phyloP scores from a whole-genome alignment of 2,329 filamentous ascomycete genomes.

The Fusarium secorum region DNA sequence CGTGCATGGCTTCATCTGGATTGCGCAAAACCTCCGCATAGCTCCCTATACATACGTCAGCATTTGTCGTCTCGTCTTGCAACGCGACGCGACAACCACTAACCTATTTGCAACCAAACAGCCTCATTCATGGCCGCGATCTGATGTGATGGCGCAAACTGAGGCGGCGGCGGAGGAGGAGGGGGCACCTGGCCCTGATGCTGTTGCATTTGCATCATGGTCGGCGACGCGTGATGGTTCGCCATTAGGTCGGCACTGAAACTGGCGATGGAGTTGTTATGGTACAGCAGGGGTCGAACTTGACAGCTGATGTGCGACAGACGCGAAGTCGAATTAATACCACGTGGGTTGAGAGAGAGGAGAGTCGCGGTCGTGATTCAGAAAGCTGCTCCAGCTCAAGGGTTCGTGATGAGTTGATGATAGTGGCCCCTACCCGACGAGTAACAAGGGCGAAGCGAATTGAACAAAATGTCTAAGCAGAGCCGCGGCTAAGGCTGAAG shows the following conservation, averaged over 20 bases:
- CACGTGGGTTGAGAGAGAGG: background rate
- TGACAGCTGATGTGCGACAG: slow-evolving; percentile 24
- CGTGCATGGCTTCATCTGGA: slow-evolving; percentile 85
- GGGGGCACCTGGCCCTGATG: slow-evolving; percentile 68
- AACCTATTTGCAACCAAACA: slow-evolving; percentile 94
- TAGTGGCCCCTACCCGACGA: background rate
- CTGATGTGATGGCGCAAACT: slow-evolving; percentile 72
- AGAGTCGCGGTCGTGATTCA: slow-evolving; percentile 28
- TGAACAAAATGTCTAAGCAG: slow-evolving; percentile 16
- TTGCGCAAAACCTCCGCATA: slow-evolving; percentile 89
- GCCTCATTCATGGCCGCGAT: slow-evolving; percentile 82
- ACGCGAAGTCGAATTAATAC: slow-evolving; percentile 17
- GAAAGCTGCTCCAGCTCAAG: background rate
- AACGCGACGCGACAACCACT: slow-evolving; percentile 49
- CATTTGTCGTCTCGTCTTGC: slow-evolving; percentile 26
- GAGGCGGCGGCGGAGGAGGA: slow-evolving; percentile 57
- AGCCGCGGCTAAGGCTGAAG: slow-evolving; percentile 14
- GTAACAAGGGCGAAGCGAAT: slow-evolving; percentile 16
- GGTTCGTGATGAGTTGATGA: slow-evolving; percentile 28
- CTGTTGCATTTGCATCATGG: slow-evolving; percentile 73
- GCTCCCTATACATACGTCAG: slow-evolving; percentile 66
- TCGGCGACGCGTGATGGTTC: slow-evolving; percentile 82
- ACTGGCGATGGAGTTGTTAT: slow-evolving; percentile 23
- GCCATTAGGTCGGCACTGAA: slow-evolving; percentile 61
- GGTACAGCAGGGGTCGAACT: slow-evolving; percentile 21